phyloP scores from a whole-genome alignment of 352 stramenopile genomes.

The Phytophthora sp. region DNA sequence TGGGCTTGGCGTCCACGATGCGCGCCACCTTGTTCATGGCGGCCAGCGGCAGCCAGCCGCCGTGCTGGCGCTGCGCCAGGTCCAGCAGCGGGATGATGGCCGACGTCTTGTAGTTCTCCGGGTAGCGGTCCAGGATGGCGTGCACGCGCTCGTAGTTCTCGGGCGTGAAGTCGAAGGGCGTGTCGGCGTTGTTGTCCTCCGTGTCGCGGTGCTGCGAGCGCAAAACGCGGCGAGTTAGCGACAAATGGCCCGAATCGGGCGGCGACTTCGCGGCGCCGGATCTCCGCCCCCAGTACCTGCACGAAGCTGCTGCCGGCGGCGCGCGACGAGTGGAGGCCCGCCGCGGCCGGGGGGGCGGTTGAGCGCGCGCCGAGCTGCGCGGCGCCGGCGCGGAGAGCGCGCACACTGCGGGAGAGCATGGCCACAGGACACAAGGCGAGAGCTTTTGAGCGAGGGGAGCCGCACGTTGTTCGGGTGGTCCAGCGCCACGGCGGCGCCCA shows the following conservation, averaged over 20 bases:
- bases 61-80: conserved; percentile 95
- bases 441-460: conserved; percentile 21
- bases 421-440: conserved; percentile 16
- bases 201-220: conserved; percentile 93
- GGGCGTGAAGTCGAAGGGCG: conserved; percentile 97
- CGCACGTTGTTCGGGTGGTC: conserved; percentile 22
- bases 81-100: conserved; percentile 99
- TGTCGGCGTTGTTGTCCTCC: conserved; percentile 96
- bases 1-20: conserved; percentile 96
- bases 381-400: conserved; percentile 40
- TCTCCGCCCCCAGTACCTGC: conserved; percentile 31
- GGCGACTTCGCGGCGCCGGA: not conserved
- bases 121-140: conserved; percentile 97
- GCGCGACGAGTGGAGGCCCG: conserved; percentile 58
- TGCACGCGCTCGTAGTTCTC: conserved; percentile 98
- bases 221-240: conserved; percentile 1
- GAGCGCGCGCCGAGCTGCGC: conserved; percentile 31
- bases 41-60: conserved; percentile 97
- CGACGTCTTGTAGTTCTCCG: conserved; percentile 99
- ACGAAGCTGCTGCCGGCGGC: conserved; percentile 45
- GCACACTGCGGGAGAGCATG: conserved; percentile 73
- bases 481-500: not conserved
- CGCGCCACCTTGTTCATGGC: conserved; percentile 99
- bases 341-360: not conserved
- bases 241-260: not conserved